phyloP scores from a whole-genome alignment of 1,139 yeast species.

The Diutina sp. region DNA sequence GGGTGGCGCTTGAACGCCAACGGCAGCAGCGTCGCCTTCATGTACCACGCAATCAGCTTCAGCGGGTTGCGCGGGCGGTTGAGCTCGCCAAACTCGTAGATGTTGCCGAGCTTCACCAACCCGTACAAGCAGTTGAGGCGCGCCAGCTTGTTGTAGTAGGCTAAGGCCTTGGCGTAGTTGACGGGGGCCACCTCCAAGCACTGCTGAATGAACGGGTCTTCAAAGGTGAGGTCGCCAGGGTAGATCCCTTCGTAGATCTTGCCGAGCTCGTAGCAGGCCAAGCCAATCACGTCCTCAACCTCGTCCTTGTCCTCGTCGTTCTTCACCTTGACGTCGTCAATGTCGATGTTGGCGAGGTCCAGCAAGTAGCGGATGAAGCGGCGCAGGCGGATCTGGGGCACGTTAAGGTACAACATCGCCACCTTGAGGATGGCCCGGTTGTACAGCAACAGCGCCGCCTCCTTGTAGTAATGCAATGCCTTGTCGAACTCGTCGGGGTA shows the following conservation, averaged over 20 bases:
- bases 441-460: constrained; percentile 30
- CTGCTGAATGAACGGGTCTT: constrained; percentile 23
- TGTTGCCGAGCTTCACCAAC: constrained; percentile 75
- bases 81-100: constrained; percentile 77
- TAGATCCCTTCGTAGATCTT: constrained; percentile 57
- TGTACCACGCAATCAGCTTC: constrained; percentile 83
- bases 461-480: constrained; percentile 24
- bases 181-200: constrained; percentile 29
- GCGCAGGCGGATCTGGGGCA: constrained; percentile 21
- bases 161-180: constrained; percentile 49
- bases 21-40: constrained; percentile 56
- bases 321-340: neutral
- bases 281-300: constrained; percentile 28
- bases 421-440: constrained; percentile 31
- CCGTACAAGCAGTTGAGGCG: constrained; percentile 66
- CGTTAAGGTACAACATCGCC: constrained; percentile 25
- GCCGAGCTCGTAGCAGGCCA: constrained; percentile 45
- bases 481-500: constrained; percentile 14
- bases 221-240: constrained; percentile 29
- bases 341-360: constrained; percentile 1
- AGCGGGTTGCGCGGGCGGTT: constrained; percentile 54
- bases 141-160: constrained; percentile 68
- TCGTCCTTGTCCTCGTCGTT: constrained; percentile 28
- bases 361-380: constrained; percentile 6
- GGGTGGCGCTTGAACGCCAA: constrained; percentile 52